phyloP scores from a whole-genome alignment of 148 eudicot genomes.

The Camellia lanceoleosa region DNA sequence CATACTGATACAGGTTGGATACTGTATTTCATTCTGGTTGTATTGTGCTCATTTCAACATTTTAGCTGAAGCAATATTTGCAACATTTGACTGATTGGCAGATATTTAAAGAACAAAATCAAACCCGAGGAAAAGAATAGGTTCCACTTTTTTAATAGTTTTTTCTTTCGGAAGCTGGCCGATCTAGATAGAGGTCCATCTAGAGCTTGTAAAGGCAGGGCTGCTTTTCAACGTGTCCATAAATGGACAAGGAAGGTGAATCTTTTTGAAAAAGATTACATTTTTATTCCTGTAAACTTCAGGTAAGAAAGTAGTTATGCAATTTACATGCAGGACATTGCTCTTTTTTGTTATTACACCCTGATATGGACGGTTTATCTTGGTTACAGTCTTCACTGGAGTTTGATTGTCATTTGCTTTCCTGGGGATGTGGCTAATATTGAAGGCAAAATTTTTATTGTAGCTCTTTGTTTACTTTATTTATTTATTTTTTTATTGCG shows the following conservation, averaged over 20 bases:
- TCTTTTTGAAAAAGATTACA: slow-evolving; percentile 79
- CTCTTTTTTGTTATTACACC: neutral
- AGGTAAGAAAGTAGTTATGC: slow-evolving; percentile 42
- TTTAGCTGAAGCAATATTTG: neutral
- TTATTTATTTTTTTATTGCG: neutral
- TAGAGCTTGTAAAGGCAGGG: slow-evolving; percentile 54
- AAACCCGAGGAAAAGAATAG: slow-evolving; percentile 44
- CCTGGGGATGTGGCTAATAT: slow-evolving; percentile 62
- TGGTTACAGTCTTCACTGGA: slow-evolving; percentile 79
- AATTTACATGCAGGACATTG: neutral
- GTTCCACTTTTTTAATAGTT: slow-evolving; percentile 80
- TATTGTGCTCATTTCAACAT: neutral
- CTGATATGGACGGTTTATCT: slow-evolving; percentile 9
- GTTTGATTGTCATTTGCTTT: slow-evolving; percentile 83
- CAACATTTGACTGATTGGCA: slow-evolving; percentile 27
- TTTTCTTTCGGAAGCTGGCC: slow-evolving; percentile 85
- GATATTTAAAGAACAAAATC: slow-evolving; percentile 60
- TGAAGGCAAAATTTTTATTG: slow-evolving; percentile 37
- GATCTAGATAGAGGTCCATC: slow-evolving; percentile 56
- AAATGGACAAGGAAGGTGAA: slow-evolving; percentile 90
- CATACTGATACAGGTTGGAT: neutral
- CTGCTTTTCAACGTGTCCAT: slow-evolving; percentile 74
- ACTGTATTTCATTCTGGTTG: neutral
- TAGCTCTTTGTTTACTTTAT: neutral
- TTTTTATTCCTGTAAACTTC: slow-evolving; percentile 90